Evolutionary conservation across 169 alveolate species (phyloP).

Genomic region (Eimeria falciformis): DNA sequence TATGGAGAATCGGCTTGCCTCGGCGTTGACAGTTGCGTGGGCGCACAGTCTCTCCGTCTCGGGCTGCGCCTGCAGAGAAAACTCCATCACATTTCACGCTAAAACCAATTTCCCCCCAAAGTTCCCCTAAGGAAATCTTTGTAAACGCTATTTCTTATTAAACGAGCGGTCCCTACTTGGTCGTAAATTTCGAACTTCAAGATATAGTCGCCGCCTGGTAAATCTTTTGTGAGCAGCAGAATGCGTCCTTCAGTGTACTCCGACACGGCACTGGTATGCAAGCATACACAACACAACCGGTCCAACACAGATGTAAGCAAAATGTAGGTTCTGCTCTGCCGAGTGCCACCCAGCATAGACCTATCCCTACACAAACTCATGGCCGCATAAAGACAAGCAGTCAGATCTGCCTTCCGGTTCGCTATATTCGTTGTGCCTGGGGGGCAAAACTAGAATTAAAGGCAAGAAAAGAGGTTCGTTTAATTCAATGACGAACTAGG

Average conservation of each 20-base stretch:
- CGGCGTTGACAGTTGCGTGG: conserved; percentile 68
- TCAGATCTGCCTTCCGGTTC: no score
- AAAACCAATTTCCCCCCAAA: not conserved
- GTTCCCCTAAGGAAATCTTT: not conserved
- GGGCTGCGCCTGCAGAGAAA: conserved; percentile 29
- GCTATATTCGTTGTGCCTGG: no score
- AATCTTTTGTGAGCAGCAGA: conserved; percentile 63
- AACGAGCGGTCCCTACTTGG: conserved; percentile 4
- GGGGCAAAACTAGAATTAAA: no score
- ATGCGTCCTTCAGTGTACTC: conserved; percentile 47
- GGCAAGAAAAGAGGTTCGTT: no score
- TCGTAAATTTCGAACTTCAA: conserved; percentile 54
- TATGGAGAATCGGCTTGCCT: conserved; percentile 5
- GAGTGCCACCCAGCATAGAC: no score
- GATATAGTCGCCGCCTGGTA: conserved; percentile 61
- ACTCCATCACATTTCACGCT: not conserved
- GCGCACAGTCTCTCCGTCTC: conserved; percentile 67
- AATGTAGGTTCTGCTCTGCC: no score
- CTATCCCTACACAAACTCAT: no score
- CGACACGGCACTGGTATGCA: conserved; percentile 40
- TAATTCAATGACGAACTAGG: not conserved
- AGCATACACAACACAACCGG: not conserved
- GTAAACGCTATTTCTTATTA: conserved; percentile 27
- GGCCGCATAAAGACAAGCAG: no score
- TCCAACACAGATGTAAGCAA: not conserved